Evolutionary conservation across 192 early-diverging fungal species (phyloP).

Genomic region (Coemansia sp.): DNA sequence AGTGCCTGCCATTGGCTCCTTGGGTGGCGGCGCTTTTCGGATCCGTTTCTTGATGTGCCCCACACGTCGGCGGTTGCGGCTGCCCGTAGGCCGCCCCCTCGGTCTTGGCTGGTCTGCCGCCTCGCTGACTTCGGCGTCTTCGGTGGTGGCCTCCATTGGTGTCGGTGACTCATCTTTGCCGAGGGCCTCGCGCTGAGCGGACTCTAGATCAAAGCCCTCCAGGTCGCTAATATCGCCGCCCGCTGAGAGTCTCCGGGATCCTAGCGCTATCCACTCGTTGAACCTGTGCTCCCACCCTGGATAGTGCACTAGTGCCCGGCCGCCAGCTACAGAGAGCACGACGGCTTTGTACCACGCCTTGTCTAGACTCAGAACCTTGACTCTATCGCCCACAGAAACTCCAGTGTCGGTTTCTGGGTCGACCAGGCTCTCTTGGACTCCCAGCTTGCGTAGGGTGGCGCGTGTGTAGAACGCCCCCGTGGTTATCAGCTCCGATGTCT

Average conservation of each 20-base stretch:
- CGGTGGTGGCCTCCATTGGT: too few species aligned
- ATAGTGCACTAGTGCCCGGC: constrained; percentile 42
- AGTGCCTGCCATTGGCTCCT: constrained; percentile 9
- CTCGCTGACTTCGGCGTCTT: neutral
- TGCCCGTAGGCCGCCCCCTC: constrained; percentile 28
- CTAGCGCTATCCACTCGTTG: constrained; percentile 48
- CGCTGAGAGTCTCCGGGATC: constrained; percentile 33
- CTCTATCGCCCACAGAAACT: constrained; percentile 23
- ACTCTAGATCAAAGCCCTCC: constrained; percentile 24
- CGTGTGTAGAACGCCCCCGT: constrained; percentile 56
- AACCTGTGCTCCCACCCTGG: constrained; percentile 39
- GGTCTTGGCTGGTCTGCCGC: neutral
- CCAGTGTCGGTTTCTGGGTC: constrained; percentile 16
- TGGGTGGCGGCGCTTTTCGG: constrained; percentile 12
- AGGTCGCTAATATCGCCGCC: constrained; percentile 6
- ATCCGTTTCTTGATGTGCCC: constrained; percentile 30
- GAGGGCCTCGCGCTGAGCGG: neutral
- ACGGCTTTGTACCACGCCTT: constrained; percentile 43
- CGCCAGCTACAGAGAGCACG: constrained; percentile 17
- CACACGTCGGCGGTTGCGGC: constrained; percentile 33
- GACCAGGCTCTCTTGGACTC: constrained; percentile 13
- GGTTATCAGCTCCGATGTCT: constrained; percentile 23
- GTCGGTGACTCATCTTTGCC: neutral
- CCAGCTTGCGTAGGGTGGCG: constrained; percentile 46
- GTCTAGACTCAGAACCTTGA: constrained; percentile 29